Evolutionary conservation across 192 early-diverging fungal genomes (phyloP).

Genomic region (Mortierella hygrophila): DNA sequence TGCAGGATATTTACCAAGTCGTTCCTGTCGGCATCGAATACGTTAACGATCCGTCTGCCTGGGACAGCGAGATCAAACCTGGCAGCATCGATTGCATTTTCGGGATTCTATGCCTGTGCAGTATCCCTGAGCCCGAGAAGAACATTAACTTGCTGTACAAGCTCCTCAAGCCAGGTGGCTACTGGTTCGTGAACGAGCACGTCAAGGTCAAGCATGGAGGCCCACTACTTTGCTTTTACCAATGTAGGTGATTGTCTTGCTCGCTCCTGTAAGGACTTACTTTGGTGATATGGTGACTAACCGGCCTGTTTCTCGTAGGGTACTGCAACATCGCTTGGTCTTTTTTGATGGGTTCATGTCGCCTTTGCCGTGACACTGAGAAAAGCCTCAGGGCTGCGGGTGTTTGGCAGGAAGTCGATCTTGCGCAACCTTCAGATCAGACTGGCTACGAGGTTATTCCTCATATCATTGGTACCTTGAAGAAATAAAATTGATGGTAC

Average conservation of each 20-base stretch:
- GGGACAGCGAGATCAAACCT: conserved; percentile 10
- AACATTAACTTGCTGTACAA: conserved; percentile 5
- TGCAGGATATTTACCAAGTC: conserved; percentile 17
- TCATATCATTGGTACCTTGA: conserved; percentile 12
- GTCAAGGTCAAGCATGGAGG: conserved; percentile 6
- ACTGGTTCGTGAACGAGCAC: conserved; percentile 16
- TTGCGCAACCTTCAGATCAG: conserved; percentile 1
- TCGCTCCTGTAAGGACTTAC: neutral
- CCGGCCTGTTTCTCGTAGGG: neutral
- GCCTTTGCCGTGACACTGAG: conserved; percentile 7
- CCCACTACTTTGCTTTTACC: conserved; percentile 13
- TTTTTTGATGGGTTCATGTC: conserved; percentile 6
- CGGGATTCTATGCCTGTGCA: conserved; percentile 8
- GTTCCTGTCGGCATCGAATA: conserved; percentile 16
- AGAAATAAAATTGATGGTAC: neutral
- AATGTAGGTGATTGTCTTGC: neutral
- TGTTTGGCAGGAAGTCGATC: conserved; percentile 19
- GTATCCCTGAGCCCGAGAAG: conserved; percentile 18
- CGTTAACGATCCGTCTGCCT: conserved; percentile 9
- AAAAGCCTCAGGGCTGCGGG: conserved; percentile 12
- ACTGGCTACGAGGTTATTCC: conserved; percentile 2
- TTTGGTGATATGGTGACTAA: neutral
- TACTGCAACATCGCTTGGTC: conserved; percentile 5
- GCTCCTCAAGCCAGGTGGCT: conserved; percentile 18
- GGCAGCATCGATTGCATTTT: conserved; percentile 13